Conservation (phyloP, 768 basidiomycete genomes). For the Psilocybe cubensis region DNA sequence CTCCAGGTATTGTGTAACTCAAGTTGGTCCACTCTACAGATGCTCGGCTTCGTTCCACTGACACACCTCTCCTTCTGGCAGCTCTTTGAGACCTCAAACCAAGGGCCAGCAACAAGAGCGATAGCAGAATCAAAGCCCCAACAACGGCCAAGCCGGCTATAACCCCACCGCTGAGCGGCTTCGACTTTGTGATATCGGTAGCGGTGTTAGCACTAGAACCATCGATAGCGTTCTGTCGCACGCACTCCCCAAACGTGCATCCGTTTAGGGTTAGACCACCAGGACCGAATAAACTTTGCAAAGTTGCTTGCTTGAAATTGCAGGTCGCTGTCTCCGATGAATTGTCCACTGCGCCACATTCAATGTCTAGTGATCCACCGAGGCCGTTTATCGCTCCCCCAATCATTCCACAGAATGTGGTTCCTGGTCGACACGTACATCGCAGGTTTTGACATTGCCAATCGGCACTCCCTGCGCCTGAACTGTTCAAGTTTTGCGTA, state of each 20-base stretch:
- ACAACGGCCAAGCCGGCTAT: conserved; percentile 91
- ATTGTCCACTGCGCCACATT: conserved; percentile 56
- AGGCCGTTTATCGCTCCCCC: conserved; percentile 61
- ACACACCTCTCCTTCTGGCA: conserved; percentile 52
- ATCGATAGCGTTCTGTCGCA: conserved; percentile 80
- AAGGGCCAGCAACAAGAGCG: conserved; percentile 60
- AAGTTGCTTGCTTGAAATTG: conserved; percentile 71
- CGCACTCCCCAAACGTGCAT: conserved; percentile 90
- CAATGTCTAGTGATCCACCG: conserved; percentile 64
- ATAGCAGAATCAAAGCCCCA: conserved; percentile 61
- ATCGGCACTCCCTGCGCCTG: conserved; percentile 42
- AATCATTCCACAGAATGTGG: conserved; percentile 75
- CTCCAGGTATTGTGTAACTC: conserved; percentile 60
- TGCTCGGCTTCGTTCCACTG: conserved; percentile 49
- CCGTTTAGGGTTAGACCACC: conserved; percentile 71
- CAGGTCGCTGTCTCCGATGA: conserved; percentile 60
- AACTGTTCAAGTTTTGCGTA: conserved; percentile 52
- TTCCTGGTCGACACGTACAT: conserved; percentile 72
- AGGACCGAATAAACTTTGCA: conserved; percentile 74
- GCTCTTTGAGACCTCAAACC: conserved; percentile 65
- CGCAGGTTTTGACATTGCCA: conserved; percentile 77
- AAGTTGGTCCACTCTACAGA: conserved; percentile 71
- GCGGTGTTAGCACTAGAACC: conserved; percentile 41
- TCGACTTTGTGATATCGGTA: conserved; percentile 29
- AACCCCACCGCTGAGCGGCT: conserved; percentile 75